Conservation (phyloP, 106 monocot genomes). For the Acorus gramineus region DNA sequence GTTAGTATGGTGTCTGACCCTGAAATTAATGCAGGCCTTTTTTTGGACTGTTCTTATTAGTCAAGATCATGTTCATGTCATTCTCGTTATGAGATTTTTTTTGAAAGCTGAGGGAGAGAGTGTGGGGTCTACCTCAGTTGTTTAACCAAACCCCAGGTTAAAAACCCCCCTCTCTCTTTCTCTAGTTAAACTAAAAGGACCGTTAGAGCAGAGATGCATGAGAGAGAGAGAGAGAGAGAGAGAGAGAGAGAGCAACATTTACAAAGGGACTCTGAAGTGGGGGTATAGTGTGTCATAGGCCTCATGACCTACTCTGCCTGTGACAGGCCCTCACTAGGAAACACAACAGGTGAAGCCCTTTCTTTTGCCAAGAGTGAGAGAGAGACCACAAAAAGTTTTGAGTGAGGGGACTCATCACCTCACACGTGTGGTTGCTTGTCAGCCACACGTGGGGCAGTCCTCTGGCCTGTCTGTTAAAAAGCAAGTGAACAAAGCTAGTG, state of each 20-base stretch:
- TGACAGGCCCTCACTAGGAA: constrained; percentile 12
- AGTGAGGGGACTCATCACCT: constrained; percentile 1
- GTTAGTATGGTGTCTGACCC: neutral
- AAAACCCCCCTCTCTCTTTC: neutral
- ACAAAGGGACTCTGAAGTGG: constrained; percentile 2
- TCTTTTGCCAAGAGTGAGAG: constrained; percentile 16
- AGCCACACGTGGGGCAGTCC: constrained; percentile 9
- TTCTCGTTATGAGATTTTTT: constrained; percentile 1
- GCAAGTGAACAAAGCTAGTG: neutral
- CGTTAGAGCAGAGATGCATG: too few relatives aligned
- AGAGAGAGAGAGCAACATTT: neutral
- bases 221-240: constrained; percentile 2
- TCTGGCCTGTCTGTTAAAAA: neutral
- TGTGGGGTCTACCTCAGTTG: constrained; percentile 8
- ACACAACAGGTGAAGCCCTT: constrained; percentile 12
- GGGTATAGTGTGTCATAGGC: constrained; percentile 4
- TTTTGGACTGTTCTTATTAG: neutral
- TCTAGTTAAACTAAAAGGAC: too few relatives aligned
- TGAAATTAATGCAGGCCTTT: neutral
- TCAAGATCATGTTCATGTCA: constrained; percentile 7
- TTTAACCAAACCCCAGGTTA: constrained; percentile 12
- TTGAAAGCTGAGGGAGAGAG: too few relatives aligned
- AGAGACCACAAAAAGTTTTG: neutral
- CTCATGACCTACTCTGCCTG: neutral
- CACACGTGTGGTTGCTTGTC: constrained; percentile 2